These are phyloP conservation scores for Penicillium sp. DNA, from an alignment of 2,329 filamentous ascomycete genomes.

Conservation along the genomic window DNA sequence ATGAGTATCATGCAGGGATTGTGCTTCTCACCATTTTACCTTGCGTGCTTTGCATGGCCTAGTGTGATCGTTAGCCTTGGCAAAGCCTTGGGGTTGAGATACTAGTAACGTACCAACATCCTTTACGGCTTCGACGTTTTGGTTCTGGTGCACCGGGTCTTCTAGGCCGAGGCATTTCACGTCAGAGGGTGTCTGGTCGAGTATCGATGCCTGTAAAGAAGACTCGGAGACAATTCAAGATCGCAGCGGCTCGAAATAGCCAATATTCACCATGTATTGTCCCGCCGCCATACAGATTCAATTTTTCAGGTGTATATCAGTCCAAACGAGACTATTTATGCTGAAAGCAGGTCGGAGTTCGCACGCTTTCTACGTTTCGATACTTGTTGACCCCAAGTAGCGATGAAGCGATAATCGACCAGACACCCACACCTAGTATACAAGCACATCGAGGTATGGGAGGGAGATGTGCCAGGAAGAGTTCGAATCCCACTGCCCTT, in stretches of 20 bases:
- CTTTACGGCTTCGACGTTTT: slow-evolving; percentile 65
- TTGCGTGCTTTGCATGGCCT: slow-evolving; percentile 79
- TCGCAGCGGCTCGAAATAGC: slow-evolving; percentile 17
- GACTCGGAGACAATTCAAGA: slow-evolving; percentile 13
- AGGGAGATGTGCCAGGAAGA: slow-evolving; percentile 21
- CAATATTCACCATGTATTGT: slow-evolving; percentile 19
- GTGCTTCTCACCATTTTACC: slow-evolving; percentile 63
- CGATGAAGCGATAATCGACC: slow-evolving; percentile 37
- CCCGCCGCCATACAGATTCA: slow-evolving; percentile 26
- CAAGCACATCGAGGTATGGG: slow-evolving; percentile 37
- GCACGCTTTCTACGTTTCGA: slow-evolving; percentile 28
- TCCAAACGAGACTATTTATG: slow-evolving; percentile 9
- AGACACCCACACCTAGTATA: slow-evolving; percentile 35
- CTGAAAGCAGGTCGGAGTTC: slow-evolving; percentile 7
- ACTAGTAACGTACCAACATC: slow-evolving; percentile 58
- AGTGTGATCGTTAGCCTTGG: background rate
- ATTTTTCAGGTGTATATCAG: background rate
- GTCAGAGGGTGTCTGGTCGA: slow-evolving; percentile 19
- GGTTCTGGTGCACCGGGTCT: slow-evolving; percentile 62
- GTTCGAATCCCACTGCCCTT: slow-evolving; percentile 9
- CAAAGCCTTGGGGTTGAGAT: background rate
- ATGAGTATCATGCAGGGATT: background rate
- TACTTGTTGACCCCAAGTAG: slow-evolving; percentile 34
- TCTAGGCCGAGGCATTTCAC: slow-evolving; percentile 62
- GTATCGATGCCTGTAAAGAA: slow-evolving; percentile 11